A percentile compares a stretch with the other conserved stretches of the same genome.
phyloP scores from a whole-genome alignment of 1,284 basidiomycete species.

The Salmacisia buchloeana region DNA sequence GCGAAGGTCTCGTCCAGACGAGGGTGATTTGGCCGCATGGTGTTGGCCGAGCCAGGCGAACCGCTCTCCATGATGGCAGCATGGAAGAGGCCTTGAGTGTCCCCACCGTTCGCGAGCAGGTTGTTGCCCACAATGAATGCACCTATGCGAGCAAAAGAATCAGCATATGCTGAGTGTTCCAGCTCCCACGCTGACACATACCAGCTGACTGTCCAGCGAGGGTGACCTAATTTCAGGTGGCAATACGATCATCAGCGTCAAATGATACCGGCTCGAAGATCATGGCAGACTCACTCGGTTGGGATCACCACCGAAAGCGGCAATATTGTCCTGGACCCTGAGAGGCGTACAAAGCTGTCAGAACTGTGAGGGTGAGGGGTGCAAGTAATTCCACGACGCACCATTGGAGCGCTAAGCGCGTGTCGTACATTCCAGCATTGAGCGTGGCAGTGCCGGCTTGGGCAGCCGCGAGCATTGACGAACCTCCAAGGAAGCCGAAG shows the following conservation, averaged over 20 bases:
- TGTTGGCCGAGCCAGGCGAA: not conserved
- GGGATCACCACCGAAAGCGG: not conserved
- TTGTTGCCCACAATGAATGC: conserved; percentile 3
- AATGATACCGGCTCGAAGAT: no score
- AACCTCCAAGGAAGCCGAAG: not conserved
- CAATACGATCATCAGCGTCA: no score
- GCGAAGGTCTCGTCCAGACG: conserved; percentile 4
- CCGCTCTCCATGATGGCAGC: conserved; percentile 4
- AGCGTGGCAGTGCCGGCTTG: not conserved
- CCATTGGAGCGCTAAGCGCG: not conserved
- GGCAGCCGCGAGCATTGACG: not conserved
- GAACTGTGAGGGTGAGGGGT: not conserved
- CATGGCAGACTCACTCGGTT: no score
- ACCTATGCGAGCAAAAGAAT: not conserved
- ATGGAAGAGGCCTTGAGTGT: not conserved
- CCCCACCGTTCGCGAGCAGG: conserved; percentile 1
- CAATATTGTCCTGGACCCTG: not conserved
- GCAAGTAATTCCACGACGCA: not conserved
- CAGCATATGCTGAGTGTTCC: no score
- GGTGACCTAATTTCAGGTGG: conserved; percentile 6
- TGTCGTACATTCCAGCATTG: conserved; percentile 5
- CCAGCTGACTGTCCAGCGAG: not conserved
- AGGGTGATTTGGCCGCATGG: not conserved
- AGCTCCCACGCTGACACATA: no score
- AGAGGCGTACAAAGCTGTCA: not conserved